Conservation (phyloP, 345 rosid species). For the Arabis alpina region DNA sequence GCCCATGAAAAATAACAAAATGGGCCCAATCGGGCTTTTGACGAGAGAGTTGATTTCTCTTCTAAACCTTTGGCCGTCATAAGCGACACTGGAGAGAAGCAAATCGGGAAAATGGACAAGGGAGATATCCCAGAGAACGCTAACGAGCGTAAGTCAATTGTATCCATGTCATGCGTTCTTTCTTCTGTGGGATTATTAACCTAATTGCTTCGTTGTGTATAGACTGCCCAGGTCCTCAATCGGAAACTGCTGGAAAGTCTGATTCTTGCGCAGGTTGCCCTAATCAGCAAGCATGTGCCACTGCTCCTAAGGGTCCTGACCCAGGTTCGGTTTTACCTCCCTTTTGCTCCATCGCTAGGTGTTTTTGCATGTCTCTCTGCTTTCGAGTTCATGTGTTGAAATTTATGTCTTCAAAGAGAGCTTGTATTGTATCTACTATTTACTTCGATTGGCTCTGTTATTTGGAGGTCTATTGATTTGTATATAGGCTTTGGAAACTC, state of each 20-base stretch:
- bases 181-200: neutral
- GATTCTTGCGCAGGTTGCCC: slow-evolving; percentile 92
- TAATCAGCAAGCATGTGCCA: slow-evolving; percentile 85
- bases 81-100: neutral
- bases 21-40: slow-evolving; percentile 19
- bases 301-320: slow-evolving; percentile 96
- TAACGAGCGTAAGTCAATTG: slow-evolving; percentile 33
- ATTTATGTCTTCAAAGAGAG: no score
- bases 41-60: neutral
- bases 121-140: slow-evolving; percentile 44
- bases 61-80: neutral
- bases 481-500: neutral
- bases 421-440: neutral
- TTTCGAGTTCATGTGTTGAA: no score
- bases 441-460: slow-evolving; percentile 7
- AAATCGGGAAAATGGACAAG: slow-evolving; percentile 35
- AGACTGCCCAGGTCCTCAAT: slow-evolving; percentile 88
- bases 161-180: no score
- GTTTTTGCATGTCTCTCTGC: no score
- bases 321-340: slow-evolving; percentile 77
- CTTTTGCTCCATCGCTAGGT: no score
- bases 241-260: slow-evolving; percentile 81
- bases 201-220: slow-evolving; percentile 23
- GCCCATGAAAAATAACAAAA: neutral
- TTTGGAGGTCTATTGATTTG: neutral